Conservation (phyloP, 371 early-diverging fungal species). For the Mucor sp. region DNA sequence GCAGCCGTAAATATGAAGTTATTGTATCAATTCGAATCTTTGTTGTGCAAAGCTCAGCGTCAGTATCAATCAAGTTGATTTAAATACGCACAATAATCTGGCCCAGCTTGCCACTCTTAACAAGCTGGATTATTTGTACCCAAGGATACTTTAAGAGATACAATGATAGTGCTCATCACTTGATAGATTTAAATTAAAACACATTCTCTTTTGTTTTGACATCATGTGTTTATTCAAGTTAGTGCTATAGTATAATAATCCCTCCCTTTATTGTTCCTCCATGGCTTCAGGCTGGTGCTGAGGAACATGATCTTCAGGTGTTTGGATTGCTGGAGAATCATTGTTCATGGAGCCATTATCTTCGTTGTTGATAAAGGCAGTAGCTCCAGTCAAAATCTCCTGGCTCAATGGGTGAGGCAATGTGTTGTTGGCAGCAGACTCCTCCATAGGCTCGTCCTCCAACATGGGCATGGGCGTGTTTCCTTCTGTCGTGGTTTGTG, state of each 20-base stretch:
- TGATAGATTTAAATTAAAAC: no score
- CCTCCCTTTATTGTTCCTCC: neutral
- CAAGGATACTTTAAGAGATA: no score
- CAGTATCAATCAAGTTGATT: no score
- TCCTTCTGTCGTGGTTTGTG: slow-evolving; percentile 15
- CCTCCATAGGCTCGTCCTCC: slow-evolving; percentile 18
- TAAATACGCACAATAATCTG: no score
- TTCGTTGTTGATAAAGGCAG: neutral
- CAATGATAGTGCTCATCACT: no score
- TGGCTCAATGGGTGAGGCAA: slow-evolving; percentile 11
- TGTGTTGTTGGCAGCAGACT: neutral
- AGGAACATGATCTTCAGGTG: slow-evolving; percentile 8
- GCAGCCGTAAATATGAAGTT: no score
- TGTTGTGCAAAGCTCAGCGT: no score
- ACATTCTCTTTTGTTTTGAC: no score
- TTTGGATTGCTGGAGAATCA: slow-evolving; percentile 7
- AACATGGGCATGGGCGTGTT: slow-evolving; percentile 20
- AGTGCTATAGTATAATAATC: no score
- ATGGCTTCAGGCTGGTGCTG: neutral
- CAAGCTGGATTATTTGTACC: no score
- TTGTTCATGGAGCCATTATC: slow-evolving; percentile 6
- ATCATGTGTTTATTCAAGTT: neutral
- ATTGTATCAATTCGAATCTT: no score
- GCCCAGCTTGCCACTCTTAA: no score
- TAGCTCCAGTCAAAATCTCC: slow-evolving; percentile 8